Percentiles rank a stretch among this genome's conserved stretches.
These are phyloP conservation scores for Podila verticillata DNA, from an alignment of 192 early-diverging fungal species.

Conservation along the genomic window DNA sequence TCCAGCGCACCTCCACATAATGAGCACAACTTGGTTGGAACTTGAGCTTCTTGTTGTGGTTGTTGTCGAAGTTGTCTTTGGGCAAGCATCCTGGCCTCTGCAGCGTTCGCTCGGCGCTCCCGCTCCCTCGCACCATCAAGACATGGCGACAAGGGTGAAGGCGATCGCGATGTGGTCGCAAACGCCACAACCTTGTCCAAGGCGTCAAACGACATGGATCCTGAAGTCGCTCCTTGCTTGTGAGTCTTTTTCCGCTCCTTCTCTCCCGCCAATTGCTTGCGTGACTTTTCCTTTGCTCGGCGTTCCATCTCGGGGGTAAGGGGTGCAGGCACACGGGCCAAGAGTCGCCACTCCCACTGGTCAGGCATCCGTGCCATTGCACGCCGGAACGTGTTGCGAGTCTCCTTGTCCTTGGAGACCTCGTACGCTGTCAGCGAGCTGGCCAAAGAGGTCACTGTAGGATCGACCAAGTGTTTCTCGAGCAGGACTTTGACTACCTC, in stretches of 20 bases:
- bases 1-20: too few relatives aligned
- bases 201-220: too few relatives aligned
- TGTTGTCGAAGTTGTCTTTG: neutral
- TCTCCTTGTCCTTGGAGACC: slow-evolving; percentile 68
- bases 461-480: slow-evolving; percentile 73
- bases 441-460: slow-evolving; percentile 51
- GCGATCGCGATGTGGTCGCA: too few relatives aligned
- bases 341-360: slow-evolving; percentile 65
- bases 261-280: slow-evolving; percentile 39
- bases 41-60: too few relatives aligned
- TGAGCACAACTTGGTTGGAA: too few relatives aligned
- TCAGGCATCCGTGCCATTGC: slow-evolving; percentile 64
- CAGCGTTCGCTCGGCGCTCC: too few relatives aligned
- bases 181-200: too few relatives aligned
- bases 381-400: slow-evolving; percentile 76
- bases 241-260: too few relatives aligned
- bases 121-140: too few relatives aligned
- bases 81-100: too few relatives aligned
- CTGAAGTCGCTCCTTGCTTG: too few relatives aligned
- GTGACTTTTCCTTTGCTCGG: slow-evolving; percentile 64
- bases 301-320: slow-evolving; percentile 72
- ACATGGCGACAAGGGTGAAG: too few relatives aligned
- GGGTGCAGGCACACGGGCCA: slow-evolving; percentile 70
- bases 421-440: slow-evolving; percentile 66
- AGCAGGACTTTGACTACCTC: slow-evolving; percentile 70